These are phyloP conservation scores for Tylopilus intermedius DNA, from an alignment of 768 basidiomycete genomes.

Conservation along the genomic window DNA sequence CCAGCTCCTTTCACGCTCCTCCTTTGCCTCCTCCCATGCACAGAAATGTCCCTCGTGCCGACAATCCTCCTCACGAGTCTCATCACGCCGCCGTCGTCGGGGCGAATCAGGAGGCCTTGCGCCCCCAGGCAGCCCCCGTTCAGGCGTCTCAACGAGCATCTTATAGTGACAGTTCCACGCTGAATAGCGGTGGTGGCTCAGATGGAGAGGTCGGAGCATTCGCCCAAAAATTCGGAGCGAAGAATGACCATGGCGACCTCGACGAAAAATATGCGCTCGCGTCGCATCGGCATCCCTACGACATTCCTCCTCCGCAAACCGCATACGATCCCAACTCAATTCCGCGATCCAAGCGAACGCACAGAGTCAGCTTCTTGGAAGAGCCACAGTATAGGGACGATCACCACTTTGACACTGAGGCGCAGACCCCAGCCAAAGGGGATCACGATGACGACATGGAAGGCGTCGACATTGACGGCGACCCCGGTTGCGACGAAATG, in stretches of 20 bases:
- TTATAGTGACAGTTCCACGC: conserved; percentile 36
- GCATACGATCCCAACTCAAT: conserved; percentile 31
- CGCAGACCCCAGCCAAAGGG: conserved; percentile 10
- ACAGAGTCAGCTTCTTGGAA: conserved; percentile 40
- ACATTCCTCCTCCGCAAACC: conserved; percentile 49
- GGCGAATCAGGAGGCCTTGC: not conserved
- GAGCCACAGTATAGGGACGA: conserved; percentile 13
- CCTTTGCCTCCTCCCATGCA: conserved; percentile 5
- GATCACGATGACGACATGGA: conserved; percentile 18
- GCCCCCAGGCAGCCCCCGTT: conserved; percentile 16
- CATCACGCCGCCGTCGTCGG: conserved; percentile 1
- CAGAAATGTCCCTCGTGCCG: not conserved
- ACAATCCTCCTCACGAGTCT: not conserved
- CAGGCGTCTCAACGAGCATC: conserved; percentile 29
- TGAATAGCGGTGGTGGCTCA: conserved; percentile 19
- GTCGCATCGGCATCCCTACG: conserved; percentile 58
- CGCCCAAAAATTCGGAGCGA: conserved; percentile 12
- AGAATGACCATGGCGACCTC: conserved; percentile 20
- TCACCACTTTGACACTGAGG: conserved; percentile 22
- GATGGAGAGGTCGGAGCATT: conserved; percentile 19
- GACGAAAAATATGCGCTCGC: conserved; percentile 45
- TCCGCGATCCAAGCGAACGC: conserved; percentile 12
- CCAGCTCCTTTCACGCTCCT: conserved; percentile 8
- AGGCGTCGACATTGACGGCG: conserved; percentile 11
- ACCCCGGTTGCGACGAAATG: conserved; percentile 13